Conservation (phyloP, 2,329 filamentous ascomycete genomes). For the Trichoderma atrobrunneum region DNA sequence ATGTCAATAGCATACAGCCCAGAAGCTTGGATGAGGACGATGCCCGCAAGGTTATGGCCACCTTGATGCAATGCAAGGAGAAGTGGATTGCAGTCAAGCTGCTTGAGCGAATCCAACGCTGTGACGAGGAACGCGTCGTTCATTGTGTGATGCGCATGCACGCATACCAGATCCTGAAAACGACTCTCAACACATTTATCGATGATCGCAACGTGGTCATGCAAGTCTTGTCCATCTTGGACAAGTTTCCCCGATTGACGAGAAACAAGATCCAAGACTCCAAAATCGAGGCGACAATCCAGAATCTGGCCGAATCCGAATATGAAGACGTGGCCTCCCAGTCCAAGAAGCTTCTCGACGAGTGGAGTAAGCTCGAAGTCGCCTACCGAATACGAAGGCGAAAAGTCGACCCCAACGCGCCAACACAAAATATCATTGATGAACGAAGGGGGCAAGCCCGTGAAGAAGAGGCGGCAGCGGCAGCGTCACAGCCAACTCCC, state of each 20-base stretch:
- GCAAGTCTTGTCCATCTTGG: conserved; percentile 85
- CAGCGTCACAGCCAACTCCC: conserved; percentile 30
- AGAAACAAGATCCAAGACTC: conserved; percentile 97
- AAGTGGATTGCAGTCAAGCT: conserved; percentile 99
- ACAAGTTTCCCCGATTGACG: conserved; percentile 84
- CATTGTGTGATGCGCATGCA: conserved; percentile 94
- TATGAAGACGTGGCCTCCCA: conserved; percentile 73
- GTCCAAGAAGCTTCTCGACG: conserved; percentile 69
- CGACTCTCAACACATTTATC: conserved; percentile 77
- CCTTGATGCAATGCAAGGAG: conserved; percentile 96
- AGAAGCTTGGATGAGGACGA: conserved; percentile 76
- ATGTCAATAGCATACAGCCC: conserved; percentile 83
- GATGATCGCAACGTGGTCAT: conserved; percentile 88
- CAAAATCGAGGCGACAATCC: conserved; percentile 82
- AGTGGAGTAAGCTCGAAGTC: conserved; percentile 86
- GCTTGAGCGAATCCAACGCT: conserved; percentile 80
- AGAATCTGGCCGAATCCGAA: conserved; percentile 63
- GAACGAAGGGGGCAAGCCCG: conserved; percentile 55
- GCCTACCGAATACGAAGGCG: conserved; percentile 91
- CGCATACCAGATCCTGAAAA: conserved; percentile 92
- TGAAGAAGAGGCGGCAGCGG: conserved; percentile 38
- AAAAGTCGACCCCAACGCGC: conserved; percentile 71
- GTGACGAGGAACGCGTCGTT: conserved; percentile 80
- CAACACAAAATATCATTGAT: conserved; percentile 56
- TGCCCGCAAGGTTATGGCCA: conserved; percentile 92